Conservation (phyloP, 202 grass and related monocot species). For the Thinopyrum obtusiflorum region DNA sequence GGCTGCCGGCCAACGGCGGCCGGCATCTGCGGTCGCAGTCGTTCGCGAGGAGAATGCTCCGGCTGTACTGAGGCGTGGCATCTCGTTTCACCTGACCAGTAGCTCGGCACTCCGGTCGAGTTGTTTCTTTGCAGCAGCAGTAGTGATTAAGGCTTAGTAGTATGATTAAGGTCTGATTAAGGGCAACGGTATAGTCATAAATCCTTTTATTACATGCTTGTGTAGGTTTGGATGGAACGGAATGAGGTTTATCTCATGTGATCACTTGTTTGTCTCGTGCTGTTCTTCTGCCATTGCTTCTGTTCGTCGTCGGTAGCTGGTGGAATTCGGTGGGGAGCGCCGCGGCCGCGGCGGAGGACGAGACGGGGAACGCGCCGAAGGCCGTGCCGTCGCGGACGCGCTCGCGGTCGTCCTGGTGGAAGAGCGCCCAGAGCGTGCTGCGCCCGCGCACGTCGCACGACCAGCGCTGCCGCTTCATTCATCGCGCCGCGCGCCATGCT, state of each 20-base stretch:
- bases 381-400: slow-evolving; percentile 53
- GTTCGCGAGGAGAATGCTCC: slow-evolving; percentile 70
- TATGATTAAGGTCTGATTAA: slow-evolving; percentile 6
- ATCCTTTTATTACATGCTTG: slow-evolving; percentile 35
- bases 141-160: neutral
- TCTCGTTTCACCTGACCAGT: neutral
- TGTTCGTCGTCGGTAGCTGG: neutral
- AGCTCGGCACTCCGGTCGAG: neutral
- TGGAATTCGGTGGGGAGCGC: slow-evolving; percentile 42
- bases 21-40: slow-evolving; percentile 60
- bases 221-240: slow-evolving; percentile 42
- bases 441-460: slow-evolving; percentile 89
- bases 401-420: slow-evolving; percentile 85
- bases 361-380: slow-evolving; percentile 52
- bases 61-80: slow-evolving; percentile 51
- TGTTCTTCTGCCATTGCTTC: neutral
- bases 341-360: slow-evolving; percentile 52
- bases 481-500: neutral
- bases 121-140: slow-evolving; percentile 32
- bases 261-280: neutral
- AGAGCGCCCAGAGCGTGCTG: slow-evolving; percentile 82
- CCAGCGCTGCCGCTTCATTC: slow-evolving; percentile 48
- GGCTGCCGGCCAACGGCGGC: slow-evolving; percentile 40
- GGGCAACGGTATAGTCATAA: slow-evolving; percentile 40
- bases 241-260: slow-evolving; percentile 23